Conservation (phyloP, 148 eudicot species). For the Arctostaphylos glauca region DNA sequence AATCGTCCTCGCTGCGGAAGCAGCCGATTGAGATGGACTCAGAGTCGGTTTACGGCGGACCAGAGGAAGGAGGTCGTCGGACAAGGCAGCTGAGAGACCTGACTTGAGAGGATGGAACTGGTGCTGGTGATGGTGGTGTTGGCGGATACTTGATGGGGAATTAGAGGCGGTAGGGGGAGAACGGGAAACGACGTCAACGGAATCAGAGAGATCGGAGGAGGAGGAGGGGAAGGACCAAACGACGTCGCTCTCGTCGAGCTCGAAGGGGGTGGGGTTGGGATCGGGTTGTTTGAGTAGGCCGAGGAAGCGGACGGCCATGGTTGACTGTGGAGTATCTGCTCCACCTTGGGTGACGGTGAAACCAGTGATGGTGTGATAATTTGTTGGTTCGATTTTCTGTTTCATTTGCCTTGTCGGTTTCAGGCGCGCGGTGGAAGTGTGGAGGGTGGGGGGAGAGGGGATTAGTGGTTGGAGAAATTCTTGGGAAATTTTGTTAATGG, state of each 20-base stretch:
- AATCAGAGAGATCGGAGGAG: conserved; percentile 5
- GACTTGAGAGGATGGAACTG: conserved; percentile 20
- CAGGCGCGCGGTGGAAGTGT: background rate
- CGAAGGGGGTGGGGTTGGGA: conserved; percentile 27
- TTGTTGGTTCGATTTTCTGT: background rate
- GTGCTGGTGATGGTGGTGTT: conserved; percentile 17
- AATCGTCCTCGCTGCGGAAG: conserved; percentile 24
- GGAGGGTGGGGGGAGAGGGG: background rate
- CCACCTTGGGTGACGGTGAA: background rate
- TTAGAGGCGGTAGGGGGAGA: conserved; percentile 18
- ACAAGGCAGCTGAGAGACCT: conserved; percentile 46
- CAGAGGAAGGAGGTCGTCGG: conserved; percentile 29
- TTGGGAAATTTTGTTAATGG: background rate
- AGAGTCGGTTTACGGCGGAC: conserved; percentile 48
- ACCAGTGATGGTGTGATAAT: background rate
- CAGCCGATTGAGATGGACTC: conserved; percentile 27
- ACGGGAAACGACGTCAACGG: conserved; percentile 2
- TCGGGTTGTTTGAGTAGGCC: conserved; percentile 21
- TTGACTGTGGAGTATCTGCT: background rate
- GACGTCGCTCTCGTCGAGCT: conserved; percentile 72
- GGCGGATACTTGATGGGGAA: conserved; percentile 17
- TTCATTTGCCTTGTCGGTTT: background rate
- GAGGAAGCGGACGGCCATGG: conserved; percentile 26
- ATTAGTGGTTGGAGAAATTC: background rate
- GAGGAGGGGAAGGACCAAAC: conserved; percentile 42